These are phyloP conservation scores for Scheffersomyces stambukii DNA, from an alignment of 1,139 yeast species.

Conservation along the genomic window DNA sequence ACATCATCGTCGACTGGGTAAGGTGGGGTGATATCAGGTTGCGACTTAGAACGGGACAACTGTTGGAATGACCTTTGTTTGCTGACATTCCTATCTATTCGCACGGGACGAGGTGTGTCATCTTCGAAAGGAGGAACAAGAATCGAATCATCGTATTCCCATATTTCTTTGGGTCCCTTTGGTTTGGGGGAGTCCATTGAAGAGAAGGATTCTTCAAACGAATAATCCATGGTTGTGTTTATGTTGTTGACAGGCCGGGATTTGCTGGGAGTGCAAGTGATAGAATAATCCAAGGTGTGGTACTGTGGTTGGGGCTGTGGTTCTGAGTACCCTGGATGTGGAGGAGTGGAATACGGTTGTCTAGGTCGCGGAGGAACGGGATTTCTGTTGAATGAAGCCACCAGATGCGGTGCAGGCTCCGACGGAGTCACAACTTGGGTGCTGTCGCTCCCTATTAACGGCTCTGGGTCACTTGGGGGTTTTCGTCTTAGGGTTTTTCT, in stretches of 20 bases:
- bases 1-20: constrained; percentile 10
- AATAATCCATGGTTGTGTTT: constrained; percentile 6
- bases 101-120: constrained; percentile 2
- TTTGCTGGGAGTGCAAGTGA: constrained; percentile 1
- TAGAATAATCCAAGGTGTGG: no score
- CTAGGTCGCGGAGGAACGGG: no score
- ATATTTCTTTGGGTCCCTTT: constrained; percentile 40
- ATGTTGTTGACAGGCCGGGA: constrained; percentile 1
- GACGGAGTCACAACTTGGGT: no score
- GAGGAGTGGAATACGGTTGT: no score
- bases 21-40: constrained; percentile 4
- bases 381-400: no score
- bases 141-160: constrained; percentile 24
- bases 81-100: not conserved
- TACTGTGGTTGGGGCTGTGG: not conserved
- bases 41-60: constrained; percentile 9
- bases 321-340: no score
- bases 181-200: constrained; percentile 34
- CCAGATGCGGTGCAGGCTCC: no score
- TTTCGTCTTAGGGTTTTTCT: no score
- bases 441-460: no score
- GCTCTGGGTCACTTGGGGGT: no score
- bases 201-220: constrained; percentile 12
- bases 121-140: no score
- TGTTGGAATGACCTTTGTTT: constrained; percentile 10